These are phyloP conservation scores for Coniochaeta sp. DNA, from an alignment of 2,329 filamentous ascomycete genomes.

Conservation along the genomic window DNA sequence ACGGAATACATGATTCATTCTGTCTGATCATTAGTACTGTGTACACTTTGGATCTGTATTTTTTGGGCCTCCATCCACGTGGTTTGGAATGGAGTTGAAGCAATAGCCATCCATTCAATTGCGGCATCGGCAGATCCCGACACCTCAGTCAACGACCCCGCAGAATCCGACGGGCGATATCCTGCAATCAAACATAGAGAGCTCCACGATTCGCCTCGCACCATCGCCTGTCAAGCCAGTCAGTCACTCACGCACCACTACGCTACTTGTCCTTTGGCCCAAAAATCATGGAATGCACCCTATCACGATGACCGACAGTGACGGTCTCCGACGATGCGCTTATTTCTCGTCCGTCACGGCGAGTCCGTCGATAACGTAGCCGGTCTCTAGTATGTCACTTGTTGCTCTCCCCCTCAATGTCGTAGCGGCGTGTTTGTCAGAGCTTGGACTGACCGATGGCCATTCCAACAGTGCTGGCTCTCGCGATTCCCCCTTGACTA, in stretches of 20 bases:
- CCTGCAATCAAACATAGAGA: too few species aligned
- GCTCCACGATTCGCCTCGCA: background rate
- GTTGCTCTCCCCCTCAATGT: slow-evolving; percentile 2
- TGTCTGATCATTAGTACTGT: too few species aligned
- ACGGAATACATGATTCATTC: too few species aligned
- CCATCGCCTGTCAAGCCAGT: background rate
- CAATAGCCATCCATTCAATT: too few species aligned
- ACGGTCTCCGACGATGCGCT: slow-evolving; percentile 35
- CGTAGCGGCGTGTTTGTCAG: background rate
- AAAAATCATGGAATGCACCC: background rate
- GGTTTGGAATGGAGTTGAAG: too few species aligned
- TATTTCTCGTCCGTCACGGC: slow-evolving; percentile 79
- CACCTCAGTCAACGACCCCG: too few species aligned
- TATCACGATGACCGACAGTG: background rate
- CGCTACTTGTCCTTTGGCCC: background rate
- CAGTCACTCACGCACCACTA: background rate
- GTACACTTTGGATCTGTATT: too few species aligned
- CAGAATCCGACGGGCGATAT: too few species aligned
- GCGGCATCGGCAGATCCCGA: too few species aligned
- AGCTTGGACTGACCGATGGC: slow-evolving; percentile 2
- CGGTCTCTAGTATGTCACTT: slow-evolving; percentile 55
- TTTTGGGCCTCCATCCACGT: too few species aligned
- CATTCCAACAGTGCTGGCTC: slow-evolving; percentile 56
- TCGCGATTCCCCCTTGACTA: slow-evolving; percentile 73
- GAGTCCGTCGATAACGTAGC: slow-evolving; percentile 89